These are phyloP conservation scores for Pulicaria dysenterica DNA, from an alignment of 129 eudicot species.

Conservation along the genomic window DNA sequence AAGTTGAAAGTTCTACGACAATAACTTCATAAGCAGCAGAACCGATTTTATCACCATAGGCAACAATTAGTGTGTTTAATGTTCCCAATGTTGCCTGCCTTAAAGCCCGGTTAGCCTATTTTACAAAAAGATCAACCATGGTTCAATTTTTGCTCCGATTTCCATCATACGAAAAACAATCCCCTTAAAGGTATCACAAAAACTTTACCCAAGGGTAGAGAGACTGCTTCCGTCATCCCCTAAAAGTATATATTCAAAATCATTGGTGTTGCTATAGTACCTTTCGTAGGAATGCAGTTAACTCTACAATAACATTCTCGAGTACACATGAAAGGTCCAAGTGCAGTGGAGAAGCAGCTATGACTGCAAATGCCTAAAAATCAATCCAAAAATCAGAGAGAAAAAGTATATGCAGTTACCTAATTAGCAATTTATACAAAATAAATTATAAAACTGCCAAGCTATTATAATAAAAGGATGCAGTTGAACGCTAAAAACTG, in stretches of 20 bases:
- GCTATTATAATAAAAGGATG: not conserved
- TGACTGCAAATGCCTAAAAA: conserved; percentile 91
- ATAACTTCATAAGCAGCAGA: conserved; percentile 96
- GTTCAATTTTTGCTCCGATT: conserved; percentile 4
- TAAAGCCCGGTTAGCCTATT: conserved; percentile 92
- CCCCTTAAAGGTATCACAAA: not conserved
- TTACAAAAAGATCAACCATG: conserved; percentile 26
- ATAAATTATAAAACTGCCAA: conserved; percentile 2
- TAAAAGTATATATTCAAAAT: not conserved
- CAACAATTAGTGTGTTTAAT: conserved; percentile 78
- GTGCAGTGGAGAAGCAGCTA: conserved; percentile 91
- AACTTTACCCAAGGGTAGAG: too few species aligned
- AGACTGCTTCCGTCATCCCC: too few species aligned
- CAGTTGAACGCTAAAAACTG: not conserved
- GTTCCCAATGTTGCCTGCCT: conserved; percentile 98
- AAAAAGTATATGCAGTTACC: conserved; percentile 9
- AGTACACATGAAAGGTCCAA: conserved; percentile 87
- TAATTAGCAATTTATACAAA: conserved; percentile 6
- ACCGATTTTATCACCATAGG: conserved; percentile 91
- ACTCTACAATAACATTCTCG: conserved; percentile 87
- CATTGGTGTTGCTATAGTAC: conserved; percentile 33
- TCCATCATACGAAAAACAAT: conserved; percentile 1
- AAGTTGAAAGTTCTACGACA: conserved; percentile 85
- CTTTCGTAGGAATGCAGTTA: conserved; percentile 93
- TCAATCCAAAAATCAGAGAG: conserved; percentile 20